A percentile compares a stretch with the other conserved stretches of the same genome.
Conservation (phyloP, 2,329 filamentous ascomycete species). For the Laburnicola sp. region DNA sequence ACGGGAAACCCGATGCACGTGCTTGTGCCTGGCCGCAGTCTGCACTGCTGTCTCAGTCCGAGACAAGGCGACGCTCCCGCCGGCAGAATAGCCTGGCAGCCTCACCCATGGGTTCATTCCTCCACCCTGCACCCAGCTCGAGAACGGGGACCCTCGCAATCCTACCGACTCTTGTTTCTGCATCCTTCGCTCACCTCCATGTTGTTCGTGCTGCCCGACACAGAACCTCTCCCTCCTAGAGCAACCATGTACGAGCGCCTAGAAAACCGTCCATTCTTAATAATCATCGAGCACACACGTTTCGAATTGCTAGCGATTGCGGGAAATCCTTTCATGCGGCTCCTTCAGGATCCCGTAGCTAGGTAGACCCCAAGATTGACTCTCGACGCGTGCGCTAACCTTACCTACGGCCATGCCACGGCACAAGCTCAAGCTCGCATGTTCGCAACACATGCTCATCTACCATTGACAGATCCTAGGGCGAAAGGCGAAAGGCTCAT, state of each 20-base stretch:
- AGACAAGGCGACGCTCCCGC: conserved; percentile 6
- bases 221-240: too few species aligned
- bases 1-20: not conserved
- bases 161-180: too few species aligned
- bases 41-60: conserved; percentile 7
- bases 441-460: too few species aligned
- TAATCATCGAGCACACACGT: too few species aligned
- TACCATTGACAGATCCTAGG: too few species aligned
- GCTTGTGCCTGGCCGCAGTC: not conserved
- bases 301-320: not conserved
- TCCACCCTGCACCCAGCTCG: not conserved
- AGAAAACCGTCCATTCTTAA: too few species aligned
- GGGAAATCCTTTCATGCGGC: conserved; percentile 2
- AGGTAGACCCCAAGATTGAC: conserved; percentile 1
- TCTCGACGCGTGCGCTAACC: not conserved
- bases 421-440: not conserved
- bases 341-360: conserved; percentile 2
- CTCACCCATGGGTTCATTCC: not conserved
- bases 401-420: not conserved
- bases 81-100: not conserved
- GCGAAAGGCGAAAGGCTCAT: too few species aligned
- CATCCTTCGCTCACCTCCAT: too few species aligned
- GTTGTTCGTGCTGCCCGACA: too few species aligned
- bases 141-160: not conserved
- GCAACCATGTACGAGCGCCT: too few species aligned